Evolutionary conservation across 2,329 filamentous ascomycete genomes (phyloP).

Genomic region (Sclerotinia glacialis): DNA sequence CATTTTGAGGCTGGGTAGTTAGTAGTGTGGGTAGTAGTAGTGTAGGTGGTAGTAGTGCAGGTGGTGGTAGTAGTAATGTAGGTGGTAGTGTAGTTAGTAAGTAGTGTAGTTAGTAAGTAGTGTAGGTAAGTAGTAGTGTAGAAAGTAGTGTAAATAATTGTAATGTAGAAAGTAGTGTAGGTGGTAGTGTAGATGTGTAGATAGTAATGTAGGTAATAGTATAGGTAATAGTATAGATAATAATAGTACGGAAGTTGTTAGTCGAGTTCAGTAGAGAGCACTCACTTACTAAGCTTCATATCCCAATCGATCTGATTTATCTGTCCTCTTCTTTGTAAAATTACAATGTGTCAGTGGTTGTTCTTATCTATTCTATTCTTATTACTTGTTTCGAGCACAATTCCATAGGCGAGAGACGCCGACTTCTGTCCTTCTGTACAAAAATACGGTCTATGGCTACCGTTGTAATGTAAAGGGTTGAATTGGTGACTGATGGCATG

Average conservation of each 20-base stretch:
- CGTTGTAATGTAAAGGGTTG: background rate
- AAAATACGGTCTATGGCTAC: background rate
- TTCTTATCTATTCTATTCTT: background rate
- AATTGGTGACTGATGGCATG: background rate
- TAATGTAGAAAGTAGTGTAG: no score
- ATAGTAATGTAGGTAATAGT: no score
- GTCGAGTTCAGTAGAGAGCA: background rate
- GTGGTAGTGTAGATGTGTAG: no score
- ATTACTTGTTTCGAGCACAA: constrained; percentile 3
- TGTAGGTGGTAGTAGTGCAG: background rate
- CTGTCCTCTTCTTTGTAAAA: constrained; percentile 6
- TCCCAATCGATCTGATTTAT: background rate
- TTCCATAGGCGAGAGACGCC: no score
- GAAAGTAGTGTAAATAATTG: no score
- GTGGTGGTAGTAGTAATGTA: background rate
- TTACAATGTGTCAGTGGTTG: constrained; percentile 8
- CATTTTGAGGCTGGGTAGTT: background rate
- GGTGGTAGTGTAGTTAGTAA: no score
- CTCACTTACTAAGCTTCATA: background rate
- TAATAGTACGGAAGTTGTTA: no score
- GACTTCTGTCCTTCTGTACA: no score
- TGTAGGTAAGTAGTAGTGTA: no score
- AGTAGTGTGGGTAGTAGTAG: background rate
- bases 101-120: no score
- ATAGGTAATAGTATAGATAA: no score